These are phyloP conservation scores for Herpetomonas samuelpessoai DNA, from an alignment of 208 protist genomes.

Conservation along the genomic window DNA sequence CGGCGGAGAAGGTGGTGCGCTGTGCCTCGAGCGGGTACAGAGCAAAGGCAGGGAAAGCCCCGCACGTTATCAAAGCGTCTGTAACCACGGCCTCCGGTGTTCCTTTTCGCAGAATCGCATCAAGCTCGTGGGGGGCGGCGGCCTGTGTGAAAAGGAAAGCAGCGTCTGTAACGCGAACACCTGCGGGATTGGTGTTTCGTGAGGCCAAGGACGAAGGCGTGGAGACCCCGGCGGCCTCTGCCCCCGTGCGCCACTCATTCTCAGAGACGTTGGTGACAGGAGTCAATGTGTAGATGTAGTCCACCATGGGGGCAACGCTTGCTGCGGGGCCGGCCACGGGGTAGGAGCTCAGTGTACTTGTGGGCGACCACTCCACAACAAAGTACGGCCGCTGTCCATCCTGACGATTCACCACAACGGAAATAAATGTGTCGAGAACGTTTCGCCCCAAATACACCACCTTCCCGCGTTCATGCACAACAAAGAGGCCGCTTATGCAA, in stretches of 20 bases:
- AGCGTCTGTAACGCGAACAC: neutral
- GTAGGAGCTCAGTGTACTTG: slow-evolving; percentile 39
- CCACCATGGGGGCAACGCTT: slow-evolving; percentile 44
- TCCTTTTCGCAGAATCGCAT: neutral
- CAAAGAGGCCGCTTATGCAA: slow-evolving; percentile 35
- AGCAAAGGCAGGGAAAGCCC: slow-evolving; percentile 45
- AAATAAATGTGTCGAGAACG: slow-evolving; percentile 57
- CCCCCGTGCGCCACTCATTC: slow-evolving; percentile 30
- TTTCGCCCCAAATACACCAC: slow-evolving; percentile 53
- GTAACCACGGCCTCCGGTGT: slow-evolving; percentile 5
- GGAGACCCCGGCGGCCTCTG: slow-evolving; percentile 1
- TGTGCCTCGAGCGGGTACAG: slow-evolving; percentile 48
- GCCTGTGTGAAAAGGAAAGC: neutral
- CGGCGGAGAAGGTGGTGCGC: slow-evolving; percentile 30
- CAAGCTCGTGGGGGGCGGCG: neutral
- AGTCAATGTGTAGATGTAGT: slow-evolving; percentile 31
- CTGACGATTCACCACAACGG: slow-evolving; percentile 26
- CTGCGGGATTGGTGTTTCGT: neutral
- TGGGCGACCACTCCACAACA: slow-evolving; percentile 50
- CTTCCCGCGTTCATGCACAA: slow-evolving; percentile 62
- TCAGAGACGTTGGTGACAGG: slow-evolving; percentile 26
- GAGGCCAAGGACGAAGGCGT: neutral
- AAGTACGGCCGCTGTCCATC: slow-evolving; percentile 65
- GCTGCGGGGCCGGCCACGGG: slow-evolving; percentile 61
- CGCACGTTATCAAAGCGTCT: slow-evolving; percentile 48